Evolutionary conservation across 768 basidiomycete species (phyloP), one percentile per base, ranked within the genome.

Genomic region (Leccinum rimulosum): DNA sequence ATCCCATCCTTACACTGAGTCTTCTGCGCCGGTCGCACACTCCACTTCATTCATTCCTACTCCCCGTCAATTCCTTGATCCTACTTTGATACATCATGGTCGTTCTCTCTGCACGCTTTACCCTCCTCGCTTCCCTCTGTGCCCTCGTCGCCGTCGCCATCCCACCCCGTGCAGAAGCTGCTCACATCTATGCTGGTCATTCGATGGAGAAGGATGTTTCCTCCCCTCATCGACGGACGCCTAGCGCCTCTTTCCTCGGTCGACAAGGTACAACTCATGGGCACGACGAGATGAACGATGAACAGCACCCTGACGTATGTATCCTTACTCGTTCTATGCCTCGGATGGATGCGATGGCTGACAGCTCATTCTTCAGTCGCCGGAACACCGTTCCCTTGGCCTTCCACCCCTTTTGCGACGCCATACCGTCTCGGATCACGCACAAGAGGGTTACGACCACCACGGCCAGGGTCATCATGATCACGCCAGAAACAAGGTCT

Each of bases 71-170:
- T 64, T 64, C 64, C 56, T 63, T 50, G 35, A 54, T 59, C 35
- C 60, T 57, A 52, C 58, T 52, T 55, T 52, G 40, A 36, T 65
- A 56, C 61, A 69, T 59, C 65, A 87, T 88, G 86, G 77, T 82
- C 60, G 68, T 75, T 51, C 74, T 85, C 59, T 74, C 74, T 52
- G 61, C 77, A 40, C 82, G 73, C 61, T 80, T 87, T 69, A 68
- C 81, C 6, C 38, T 76, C 48, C 72, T 82, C 31, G 80, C 79
- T 62, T 73, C 80, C 43, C 66, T 85, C 55, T 75, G 79, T 61
- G 74, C 76, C 3, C 75, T 78, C 38, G 57, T 84, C 27, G 76
- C 76, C 3, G 54, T 78, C 25, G 75, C 78, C 43, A 48, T 68
- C 31, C 64, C 54, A 9, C 51, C 49, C 4, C 40, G 70, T 33